phyloP scores from a whole-genome alignment of 2,329 filamentous ascomycete species.

The Pyricularia sp. region DNA sequence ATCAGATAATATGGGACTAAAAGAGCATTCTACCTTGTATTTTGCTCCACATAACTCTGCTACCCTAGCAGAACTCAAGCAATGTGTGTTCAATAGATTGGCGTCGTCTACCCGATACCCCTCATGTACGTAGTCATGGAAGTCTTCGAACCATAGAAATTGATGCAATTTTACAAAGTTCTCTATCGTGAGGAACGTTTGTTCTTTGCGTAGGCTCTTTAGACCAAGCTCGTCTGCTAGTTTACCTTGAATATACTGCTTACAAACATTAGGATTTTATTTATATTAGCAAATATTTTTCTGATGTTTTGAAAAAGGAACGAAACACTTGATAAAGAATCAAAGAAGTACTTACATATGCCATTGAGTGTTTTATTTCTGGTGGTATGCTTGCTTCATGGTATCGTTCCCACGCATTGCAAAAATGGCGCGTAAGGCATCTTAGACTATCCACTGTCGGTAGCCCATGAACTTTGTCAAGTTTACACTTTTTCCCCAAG shows the following conservation, averaged over 20 bases:
- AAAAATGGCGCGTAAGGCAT: constrained; percentile 7
- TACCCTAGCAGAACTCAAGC: constrained; percentile 6
- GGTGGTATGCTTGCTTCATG: constrained; percentile 1
- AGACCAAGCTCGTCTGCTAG: constrained; percentile 6
- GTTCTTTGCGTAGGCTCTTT: constrained; percentile 5
- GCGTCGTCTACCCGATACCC: constrained; percentile 5
- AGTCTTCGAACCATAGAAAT: constrained; percentile 8
- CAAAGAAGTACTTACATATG: constrained; percentile 5
- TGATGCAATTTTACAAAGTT: constrained; percentile 7
- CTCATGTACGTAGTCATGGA: constrained; percentile 7
- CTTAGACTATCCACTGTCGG: constrained; percentile 5
- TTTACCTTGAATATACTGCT: constrained; percentile 8
- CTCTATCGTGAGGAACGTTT: constrained; percentile 8
- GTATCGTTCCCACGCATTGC: constrained; percentile 6
- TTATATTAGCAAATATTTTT: background rate
- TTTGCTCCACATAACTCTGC: constrained; percentile 7
- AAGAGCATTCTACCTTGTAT: constrained; percentile 6
- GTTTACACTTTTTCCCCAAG: constrained; percentile 5
- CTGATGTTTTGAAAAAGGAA: background rate
- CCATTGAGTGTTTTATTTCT: constrained; percentile 8
- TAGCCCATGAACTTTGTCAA: constrained; percentile 5
- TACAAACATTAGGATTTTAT: constrained; percentile 1
- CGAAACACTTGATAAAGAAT: too few relatives aligned
- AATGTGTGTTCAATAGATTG: constrained; percentile 8
- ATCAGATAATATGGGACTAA: background rate